Evolutionary conservation across 2,329 filamentous ascomycete genomes (phyloP), one percentile per base, ranked within the genome.

Genomic region (Geosmithia flava): DNA sequence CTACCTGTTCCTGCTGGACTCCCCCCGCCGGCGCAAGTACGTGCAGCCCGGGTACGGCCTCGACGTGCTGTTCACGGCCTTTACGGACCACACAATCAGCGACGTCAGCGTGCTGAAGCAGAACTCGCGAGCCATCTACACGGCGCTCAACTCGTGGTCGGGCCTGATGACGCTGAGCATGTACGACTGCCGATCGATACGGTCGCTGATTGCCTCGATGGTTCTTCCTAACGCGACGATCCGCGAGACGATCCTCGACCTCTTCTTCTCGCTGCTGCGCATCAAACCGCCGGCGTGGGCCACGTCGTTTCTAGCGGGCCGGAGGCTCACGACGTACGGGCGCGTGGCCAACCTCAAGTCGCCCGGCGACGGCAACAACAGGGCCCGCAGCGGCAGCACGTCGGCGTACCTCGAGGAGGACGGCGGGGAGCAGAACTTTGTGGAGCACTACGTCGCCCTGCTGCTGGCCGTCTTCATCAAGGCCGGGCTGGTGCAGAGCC

Each of bases 251-350:
- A 81, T 96, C 17, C 74, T 98, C 51, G 93, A 98, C 61, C 70
- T 98, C 13, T 67, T 98, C 17, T 96, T 94, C 58, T 74, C 75
- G 0, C 62, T 83, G 2, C 66, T 98, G 47, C 81, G 91, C 37
- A 96, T 98, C 59, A 97, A 97, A 44, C 90, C 50, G 81, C 93
- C 42, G 83, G 89, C 8, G 3, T 98, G 93, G 93, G 94, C 93
- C 7, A 90, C 88, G 0, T 94, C 91, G 0, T 98, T 95, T 62
- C 76, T 98, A 44, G 93, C 94, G 37, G 94, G 93, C 7, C 80
- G 93, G 54, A 77, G 94, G 51, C 71, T 98, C 44, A 98, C 94
- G 1, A 98, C 93, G 0, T 98, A 98, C 62, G 91, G 90, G n/a
- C 79, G 94, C 56, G 90, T 97, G 39, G 82, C 88, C 7, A 93